phyloP scores from a whole-genome alignment of 2,329 filamentous ascomycete genomes.

The Nemania sp. region DNA sequence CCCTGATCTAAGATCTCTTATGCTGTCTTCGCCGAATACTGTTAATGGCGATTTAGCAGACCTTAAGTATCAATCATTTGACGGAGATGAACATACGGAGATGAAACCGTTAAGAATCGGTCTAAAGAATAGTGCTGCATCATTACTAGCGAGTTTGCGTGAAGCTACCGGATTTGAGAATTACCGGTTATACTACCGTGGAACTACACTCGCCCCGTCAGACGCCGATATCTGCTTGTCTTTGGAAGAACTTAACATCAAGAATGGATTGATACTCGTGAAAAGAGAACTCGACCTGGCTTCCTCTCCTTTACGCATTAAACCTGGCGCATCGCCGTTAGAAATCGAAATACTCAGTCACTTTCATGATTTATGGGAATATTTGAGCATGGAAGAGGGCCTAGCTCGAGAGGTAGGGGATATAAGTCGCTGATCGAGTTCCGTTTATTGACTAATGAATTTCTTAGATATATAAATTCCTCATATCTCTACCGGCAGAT shows the following conservation, averaged over 20 bases:
- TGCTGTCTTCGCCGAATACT: conserved; percentile 63
- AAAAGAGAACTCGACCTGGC: conserved; percentile 66
- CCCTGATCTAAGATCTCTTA: conserved; percentile 66
- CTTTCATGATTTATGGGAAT: conserved; percentile 85
- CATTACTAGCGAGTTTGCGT: conserved; percentile 74
- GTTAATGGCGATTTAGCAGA: conserved; percentile 73
- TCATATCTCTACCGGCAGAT: conserved; percentile 77
- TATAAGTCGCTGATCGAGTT: not conserved
- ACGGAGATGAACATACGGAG: conserved; percentile 68
- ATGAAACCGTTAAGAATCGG: conserved; percentile 75
- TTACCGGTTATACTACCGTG: conserved; percentile 78
- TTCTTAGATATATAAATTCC: conserved; percentile 74
- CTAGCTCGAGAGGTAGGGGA: conserved; percentile 74
- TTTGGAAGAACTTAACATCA: conserved; percentile 75
- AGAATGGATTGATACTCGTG: conserved; percentile 74
- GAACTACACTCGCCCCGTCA: conserved; percentile 72
- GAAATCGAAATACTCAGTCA: conserved; percentile 84
- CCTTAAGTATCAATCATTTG: conserved; percentile 80
- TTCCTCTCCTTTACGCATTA: conserved; percentile 58
- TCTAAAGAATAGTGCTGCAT: conserved; percentile 75
- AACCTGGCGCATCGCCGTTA: conserved; percentile 69
- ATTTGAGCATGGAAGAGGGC: conserved; percentile 78
- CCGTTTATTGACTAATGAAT: conserved; percentile 21
- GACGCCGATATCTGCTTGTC: conserved; percentile 70
- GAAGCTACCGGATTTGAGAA: conserved; percentile 80